These are phyloP conservation scores for Albugo laibachii DNA, from an alignment of 352 stramenopile species.

Conservation along the genomic window DNA sequence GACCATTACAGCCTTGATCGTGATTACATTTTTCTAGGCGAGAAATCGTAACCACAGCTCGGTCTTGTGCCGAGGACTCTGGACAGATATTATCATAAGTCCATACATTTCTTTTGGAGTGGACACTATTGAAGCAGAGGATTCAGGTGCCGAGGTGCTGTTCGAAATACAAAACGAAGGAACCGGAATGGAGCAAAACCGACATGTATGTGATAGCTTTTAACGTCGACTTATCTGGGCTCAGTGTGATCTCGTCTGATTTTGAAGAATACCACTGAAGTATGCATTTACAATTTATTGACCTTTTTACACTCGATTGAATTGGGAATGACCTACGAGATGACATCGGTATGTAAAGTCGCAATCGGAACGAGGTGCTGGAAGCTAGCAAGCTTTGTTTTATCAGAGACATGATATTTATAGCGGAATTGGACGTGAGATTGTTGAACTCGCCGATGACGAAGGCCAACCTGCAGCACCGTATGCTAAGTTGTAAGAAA, in stretches of 20 bases:
- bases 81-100: slow-evolving; percentile 81
- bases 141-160: slow-evolving; percentile 67
- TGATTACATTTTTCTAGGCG: slow-evolving; percentile 8
- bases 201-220: slow-evolving; percentile 32
- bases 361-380: slow-evolving; percentile 3
- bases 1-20: background rate
- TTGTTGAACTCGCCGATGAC: background rate
- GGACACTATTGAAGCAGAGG: slow-evolving; percentile 32
- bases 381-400: slow-evolving; percentile 2
- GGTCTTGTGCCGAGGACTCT: slow-evolving; percentile 70
- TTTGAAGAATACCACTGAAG: slow-evolving; percentile 72
- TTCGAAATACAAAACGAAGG: slow-evolving; percentile 89
- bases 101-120: slow-evolving; percentile 85
- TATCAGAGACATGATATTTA: slow-evolving; percentile 58
- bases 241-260: background rate
- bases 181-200: slow-evolving; percentile 85
- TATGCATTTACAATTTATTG: slow-evolving; percentile 85
- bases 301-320: slow-evolving; percentile 84
- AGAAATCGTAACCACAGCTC: slow-evolving; percentile 56
- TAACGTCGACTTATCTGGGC: background rate
- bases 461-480: background rate
- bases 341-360: slow-evolving; percentile 43
- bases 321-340: slow-evolving; percentile 65
- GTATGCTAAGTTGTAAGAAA: background rate
- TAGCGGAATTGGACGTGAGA: slow-evolving; percentile 47